Conservation (phyloP, 208 protist genomes). For the Balamuthia mandrillaris region DNA sequence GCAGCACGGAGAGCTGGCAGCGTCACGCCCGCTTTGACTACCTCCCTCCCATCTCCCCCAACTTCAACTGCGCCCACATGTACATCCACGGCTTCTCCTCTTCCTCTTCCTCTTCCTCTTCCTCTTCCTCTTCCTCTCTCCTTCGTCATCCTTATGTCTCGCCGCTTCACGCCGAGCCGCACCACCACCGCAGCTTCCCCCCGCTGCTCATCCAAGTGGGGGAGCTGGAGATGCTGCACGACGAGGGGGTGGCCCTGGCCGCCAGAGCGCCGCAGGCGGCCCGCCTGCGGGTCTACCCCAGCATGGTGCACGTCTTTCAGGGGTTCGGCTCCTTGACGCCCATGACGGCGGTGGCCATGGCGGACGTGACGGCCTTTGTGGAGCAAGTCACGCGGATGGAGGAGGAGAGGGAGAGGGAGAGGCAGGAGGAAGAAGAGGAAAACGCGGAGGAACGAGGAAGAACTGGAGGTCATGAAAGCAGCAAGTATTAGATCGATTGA, state of each 20-base stretch:
- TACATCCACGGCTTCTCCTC: not conserved
- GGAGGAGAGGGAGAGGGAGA: no score
- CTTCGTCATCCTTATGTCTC: no score
- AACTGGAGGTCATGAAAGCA: no score
- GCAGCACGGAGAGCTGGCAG: not conserved
- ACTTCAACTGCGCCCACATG: constrained; percentile 11
- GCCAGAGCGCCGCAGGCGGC: not conserved
- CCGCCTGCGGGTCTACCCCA: not conserved
- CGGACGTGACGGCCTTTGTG: no score
- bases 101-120: not conserved
- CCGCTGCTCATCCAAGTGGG: not conserved
- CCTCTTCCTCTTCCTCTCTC: no score
- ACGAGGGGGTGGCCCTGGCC: constrained; percentile 2
- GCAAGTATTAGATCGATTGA: no score
- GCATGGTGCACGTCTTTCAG: constrained; percentile 33
- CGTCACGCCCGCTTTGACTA: not conserved
- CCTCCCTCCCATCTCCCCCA: not conserved
- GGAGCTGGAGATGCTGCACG: constrained; percentile 22
- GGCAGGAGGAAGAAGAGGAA: no score
- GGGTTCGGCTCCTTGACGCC: not conserved
- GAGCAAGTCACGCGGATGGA: no score
- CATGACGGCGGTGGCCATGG: not conserved
- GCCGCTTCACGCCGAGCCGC: no score
- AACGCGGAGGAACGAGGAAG: no score
- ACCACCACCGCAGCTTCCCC: no score